phyloP scores from a whole-genome alignment of 768 basidiomycete species.

The Termitomyces sp. region DNA sequence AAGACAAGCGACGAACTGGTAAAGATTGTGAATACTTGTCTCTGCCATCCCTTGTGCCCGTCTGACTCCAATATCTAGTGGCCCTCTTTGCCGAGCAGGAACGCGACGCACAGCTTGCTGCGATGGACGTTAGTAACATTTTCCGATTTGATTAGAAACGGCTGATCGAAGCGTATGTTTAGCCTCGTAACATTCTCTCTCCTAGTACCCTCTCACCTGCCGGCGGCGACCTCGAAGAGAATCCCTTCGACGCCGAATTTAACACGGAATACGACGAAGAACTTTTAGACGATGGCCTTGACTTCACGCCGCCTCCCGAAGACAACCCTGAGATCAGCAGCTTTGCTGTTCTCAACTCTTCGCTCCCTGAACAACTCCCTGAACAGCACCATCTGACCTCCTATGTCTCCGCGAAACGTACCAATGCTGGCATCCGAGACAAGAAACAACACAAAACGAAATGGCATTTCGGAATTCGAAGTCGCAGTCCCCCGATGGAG shows the following conservation, averaged over 20 bases:
- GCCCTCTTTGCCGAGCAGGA: slow-evolving; percentile 82
- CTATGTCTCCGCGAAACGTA: slow-evolving; percentile 53
- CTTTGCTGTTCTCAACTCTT: slow-evolving; percentile 88
- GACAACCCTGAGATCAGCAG: slow-evolving; percentile 45
- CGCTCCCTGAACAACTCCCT: slow-evolving; percentile 60
- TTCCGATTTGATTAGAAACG: neutral
- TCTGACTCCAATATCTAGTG: slow-evolving; percentile 33
- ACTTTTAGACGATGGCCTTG: slow-evolving; percentile 32
- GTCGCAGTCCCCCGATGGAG: slow-evolving; percentile 94
- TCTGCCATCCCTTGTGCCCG: neutral
- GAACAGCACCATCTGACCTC: slow-evolving; percentile 67
- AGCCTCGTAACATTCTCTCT: slow-evolving; percentile 71
- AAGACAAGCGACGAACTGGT: slow-evolving; percentile 82
- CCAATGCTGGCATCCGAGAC: slow-evolving; percentile 34
- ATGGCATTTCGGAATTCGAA: slow-evolving; percentile 98
- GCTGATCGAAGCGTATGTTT: neutral
- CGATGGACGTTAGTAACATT: slow-evolving; percentile 62
- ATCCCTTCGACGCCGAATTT: slow-evolving; percentile 80
- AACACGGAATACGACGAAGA: slow-evolving; percentile 48
- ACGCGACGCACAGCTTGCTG: slow-evolving; percentile 72
- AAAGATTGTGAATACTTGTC: slow-evolving; percentile 64
- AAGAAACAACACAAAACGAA: slow-evolving; percentile 77
- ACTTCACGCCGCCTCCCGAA: slow-evolving; percentile 20
- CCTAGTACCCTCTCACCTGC: slow-evolving; percentile 62
- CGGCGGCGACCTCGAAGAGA: slow-evolving; percentile 58